Evolutionary conservation across 257 asterid genomes (phyloP).

Genomic region (Echites panduratus): DNA sequence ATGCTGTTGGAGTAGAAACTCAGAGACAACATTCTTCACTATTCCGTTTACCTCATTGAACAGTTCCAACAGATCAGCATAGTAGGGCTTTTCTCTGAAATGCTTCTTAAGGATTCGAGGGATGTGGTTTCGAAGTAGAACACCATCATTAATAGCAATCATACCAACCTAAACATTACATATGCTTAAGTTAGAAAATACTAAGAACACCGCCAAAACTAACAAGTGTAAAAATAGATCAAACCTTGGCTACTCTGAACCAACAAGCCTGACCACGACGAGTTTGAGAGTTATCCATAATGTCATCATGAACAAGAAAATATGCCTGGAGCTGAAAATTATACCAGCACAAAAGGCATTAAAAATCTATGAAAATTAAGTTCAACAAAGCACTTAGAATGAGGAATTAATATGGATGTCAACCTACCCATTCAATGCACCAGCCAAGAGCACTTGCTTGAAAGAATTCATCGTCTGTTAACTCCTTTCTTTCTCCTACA

Average conservation of each 20-base stretch:
- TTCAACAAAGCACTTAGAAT: conserved; percentile 9
- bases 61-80: conserved; percentile 80
- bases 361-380: conserved; percentile 10
- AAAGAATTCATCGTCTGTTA: conserved; percentile 62
- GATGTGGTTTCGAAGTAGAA: conserved; percentile 83
- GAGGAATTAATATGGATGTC: conserved; percentile 4
- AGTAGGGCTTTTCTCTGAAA: conserved; percentile 77
- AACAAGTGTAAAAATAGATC: conserved; percentile 16
- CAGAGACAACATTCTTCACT: conserved; percentile 1
- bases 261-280: conserved; percentile 97
- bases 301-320: conserved; percentile 89
- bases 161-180: conserved; percentile 64
- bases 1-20: neutral
- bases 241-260: conserved; percentile 71
- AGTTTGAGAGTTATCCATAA: conserved; percentile 78
- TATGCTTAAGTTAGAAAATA: conserved; percentile 6
- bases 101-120: conserved; percentile 92
- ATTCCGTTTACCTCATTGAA: conserved; percentile 71
- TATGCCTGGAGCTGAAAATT: conserved; percentile 86
- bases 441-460: conserved; percentile 82
- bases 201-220: neutral
- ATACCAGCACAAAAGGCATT: conserved; percentile 10
- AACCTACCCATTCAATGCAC: conserved; percentile 95
- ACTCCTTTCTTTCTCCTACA: conserved; percentile 69
- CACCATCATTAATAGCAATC: conserved; percentile 86